A percentile compares a stretch with the other conserved stretches of the same genome.
Evolutionary conservation across 1,284 basidiomycete species (phyloP).

Genomic region (Butyriboletus appendiculatus): DNA sequence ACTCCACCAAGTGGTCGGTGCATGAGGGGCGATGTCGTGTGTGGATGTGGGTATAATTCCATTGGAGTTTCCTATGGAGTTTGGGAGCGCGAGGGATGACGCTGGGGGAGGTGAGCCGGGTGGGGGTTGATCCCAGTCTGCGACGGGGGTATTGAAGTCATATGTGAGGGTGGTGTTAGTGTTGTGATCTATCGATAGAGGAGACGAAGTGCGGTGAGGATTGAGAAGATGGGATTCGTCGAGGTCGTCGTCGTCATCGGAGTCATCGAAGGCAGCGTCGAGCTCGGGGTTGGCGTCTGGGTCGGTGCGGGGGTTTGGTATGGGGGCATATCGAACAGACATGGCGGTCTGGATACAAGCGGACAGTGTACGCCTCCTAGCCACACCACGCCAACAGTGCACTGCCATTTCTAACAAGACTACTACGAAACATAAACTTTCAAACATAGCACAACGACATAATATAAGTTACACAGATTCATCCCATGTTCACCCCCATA

Average conservation of each 20-base stretch:
- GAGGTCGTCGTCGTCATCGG: conserved; percentile 64
- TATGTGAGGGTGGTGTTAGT: conserved; percentile 52
- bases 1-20: conserved; percentile 50
- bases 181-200: conserved; percentile 18
- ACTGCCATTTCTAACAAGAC: conserved; percentile 15
- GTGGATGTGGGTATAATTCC: conserved; percentile 65
- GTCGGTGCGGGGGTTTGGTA: conserved; percentile 60
- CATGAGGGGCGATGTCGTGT: conserved; percentile 36
- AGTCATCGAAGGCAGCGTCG: conserved; percentile 77
- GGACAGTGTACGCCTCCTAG: not conserved
- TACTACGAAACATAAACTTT: not conserved
- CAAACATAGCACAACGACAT: not conserved
- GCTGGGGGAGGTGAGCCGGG: conserved; percentile 82
- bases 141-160: conserved; percentile 80
- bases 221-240: conserved; percentile 56
- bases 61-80: conserved; percentile 80
- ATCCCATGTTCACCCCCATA: conserved; percentile 18
- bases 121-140: conserved; percentile 77
- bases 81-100: conserved; percentile 62
- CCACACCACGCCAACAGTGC: not conserved
- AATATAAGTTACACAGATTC: not conserved
- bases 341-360: conserved; percentile 36
- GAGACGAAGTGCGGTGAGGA: conserved; percentile 36
- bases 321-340: conserved; percentile 69
- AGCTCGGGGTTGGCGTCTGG: conserved; percentile 60